Conservation (phyloP, 2,329 filamentous ascomycete genomes). For the Meredithiella fracta region DNA sequence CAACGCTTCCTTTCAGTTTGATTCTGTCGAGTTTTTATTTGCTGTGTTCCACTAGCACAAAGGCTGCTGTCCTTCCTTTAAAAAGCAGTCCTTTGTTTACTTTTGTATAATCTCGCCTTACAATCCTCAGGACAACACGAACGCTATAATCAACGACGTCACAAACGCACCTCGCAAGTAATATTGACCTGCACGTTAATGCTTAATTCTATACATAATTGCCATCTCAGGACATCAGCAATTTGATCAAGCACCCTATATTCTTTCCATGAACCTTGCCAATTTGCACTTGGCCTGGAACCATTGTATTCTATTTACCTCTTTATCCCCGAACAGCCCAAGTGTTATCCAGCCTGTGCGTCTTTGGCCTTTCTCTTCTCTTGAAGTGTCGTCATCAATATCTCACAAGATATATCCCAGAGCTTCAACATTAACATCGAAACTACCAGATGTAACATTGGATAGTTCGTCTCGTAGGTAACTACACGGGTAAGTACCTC, state of each 20-base stretch:
- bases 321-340: background rate
- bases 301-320: background rate
- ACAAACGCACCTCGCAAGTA: background rate
- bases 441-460: background rate
- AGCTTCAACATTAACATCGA: background rate
- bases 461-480: background rate
- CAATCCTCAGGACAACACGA: background rate
- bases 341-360: background rate
- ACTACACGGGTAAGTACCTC: slow-evolving; percentile 4
- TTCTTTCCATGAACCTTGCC: background rate
- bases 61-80: background rate
- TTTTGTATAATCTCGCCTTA: background rate
- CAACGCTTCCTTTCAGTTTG: background rate
- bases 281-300: background rate
- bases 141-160: background rate
- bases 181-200: background rate
- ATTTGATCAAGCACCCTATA: background rate
- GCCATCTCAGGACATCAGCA: background rate
- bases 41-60: background rate
- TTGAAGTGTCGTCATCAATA: background rate
- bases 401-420: background rate
- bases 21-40: background rate
- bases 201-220: background rate
- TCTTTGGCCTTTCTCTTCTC: background rate
- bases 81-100: background rate